A percentile compares a stretch with the other conserved stretches of the same genome.
These are phyloP conservation scores for Pseudonitzschia delicatissima DNA, from an alignment of 108 stramenopile species.

Conservation along the genomic window DNA sequence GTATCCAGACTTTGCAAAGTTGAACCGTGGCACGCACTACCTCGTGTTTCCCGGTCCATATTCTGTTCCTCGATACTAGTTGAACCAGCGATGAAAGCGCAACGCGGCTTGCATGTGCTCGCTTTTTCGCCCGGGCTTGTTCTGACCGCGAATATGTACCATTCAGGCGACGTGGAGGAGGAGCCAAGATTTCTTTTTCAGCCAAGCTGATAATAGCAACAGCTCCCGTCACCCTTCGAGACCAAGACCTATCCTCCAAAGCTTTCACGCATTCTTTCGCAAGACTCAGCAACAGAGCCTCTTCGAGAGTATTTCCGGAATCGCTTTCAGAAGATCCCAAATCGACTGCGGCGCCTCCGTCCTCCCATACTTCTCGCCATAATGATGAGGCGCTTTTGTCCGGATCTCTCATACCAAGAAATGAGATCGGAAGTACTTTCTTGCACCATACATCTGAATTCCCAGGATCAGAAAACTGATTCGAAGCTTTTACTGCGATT, in stretches of 20 bases:
- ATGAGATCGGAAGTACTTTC: slow-evolving; percentile 68
- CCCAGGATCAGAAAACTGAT: slow-evolving; percentile 75
- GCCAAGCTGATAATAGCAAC: slow-evolving; percentile 52
- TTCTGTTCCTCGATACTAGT: slow-evolving; percentile 45
- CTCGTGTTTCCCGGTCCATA: slow-evolving; percentile 74
- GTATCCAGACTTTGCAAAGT: slow-evolving; percentile 4
- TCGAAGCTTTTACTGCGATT: slow-evolving; percentile 69
- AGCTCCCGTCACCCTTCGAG: slow-evolving; percentile 56
- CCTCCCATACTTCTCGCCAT: slow-evolving; percentile 88
- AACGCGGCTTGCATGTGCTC: slow-evolving; percentile 42
- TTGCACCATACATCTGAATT: slow-evolving; percentile 66
- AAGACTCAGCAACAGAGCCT: slow-evolving; percentile 55
- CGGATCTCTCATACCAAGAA: slow-evolving; percentile 68
- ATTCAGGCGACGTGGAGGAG: slow-evolving; percentile 31
- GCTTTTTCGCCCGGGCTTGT: slow-evolving; percentile 32
- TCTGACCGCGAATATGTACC: not conserved
- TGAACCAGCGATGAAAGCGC: slow-evolving; percentile 48
- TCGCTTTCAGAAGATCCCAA: slow-evolving; percentile 22
- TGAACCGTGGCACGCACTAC: slow-evolving; percentile 32
- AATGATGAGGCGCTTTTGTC: slow-evolving; percentile 57
- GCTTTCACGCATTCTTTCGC: slow-evolving; percentile 44
- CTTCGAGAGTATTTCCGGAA: slow-evolving; percentile 59
- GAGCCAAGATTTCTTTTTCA: slow-evolving; percentile 57
- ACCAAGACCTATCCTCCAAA: slow-evolving; percentile 65
- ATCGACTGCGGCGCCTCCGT: slow-evolving; percentile 65